phyloP scores from a whole-genome alignment of 306 rosid genomes.

The Pterocarpus santalinus region DNA sequence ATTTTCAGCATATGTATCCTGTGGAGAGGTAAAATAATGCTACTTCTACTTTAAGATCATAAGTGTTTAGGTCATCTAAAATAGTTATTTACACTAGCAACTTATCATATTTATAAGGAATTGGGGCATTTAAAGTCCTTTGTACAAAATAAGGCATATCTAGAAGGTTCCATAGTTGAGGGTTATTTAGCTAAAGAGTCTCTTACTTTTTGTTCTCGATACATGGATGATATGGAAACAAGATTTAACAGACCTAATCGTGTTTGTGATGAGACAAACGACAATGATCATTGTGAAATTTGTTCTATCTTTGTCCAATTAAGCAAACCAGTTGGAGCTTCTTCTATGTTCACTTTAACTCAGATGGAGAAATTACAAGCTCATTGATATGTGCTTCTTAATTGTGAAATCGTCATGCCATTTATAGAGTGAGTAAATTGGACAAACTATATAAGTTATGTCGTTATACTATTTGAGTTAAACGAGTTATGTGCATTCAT shows the following conservation, averaged over 20 bases:
- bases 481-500: background rate
- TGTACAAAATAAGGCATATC: background rate
- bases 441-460: background rate
- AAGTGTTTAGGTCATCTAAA: too few relatives aligned
- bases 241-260: too few relatives aligned
- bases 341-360: background rate
- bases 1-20: conserved; percentile 9
- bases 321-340: background rate
- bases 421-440: background rate
- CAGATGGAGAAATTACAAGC: background rate
- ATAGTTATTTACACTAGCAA: too few relatives aligned
- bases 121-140: background rate
- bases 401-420: background rate
- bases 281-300: too few relatives aligned
- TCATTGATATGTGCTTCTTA: background rate
- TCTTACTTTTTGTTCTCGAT: too few relatives aligned
- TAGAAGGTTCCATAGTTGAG: background rate
- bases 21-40: conserved; percentile 1
- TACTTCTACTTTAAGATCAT: too few relatives aligned
- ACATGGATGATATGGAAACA: too few relatives aligned
- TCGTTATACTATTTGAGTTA: background rate
- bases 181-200: too few relatives aligned
- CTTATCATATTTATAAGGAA: background rate
- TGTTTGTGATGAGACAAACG: too few relatives aligned
- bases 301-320: too few relatives aligned